A percentile compares a stretch with the other conserved stretches of the same genome.
Conservation (phyloP, 257 asterid species). For the Nicotiana attenuata region DNA sequence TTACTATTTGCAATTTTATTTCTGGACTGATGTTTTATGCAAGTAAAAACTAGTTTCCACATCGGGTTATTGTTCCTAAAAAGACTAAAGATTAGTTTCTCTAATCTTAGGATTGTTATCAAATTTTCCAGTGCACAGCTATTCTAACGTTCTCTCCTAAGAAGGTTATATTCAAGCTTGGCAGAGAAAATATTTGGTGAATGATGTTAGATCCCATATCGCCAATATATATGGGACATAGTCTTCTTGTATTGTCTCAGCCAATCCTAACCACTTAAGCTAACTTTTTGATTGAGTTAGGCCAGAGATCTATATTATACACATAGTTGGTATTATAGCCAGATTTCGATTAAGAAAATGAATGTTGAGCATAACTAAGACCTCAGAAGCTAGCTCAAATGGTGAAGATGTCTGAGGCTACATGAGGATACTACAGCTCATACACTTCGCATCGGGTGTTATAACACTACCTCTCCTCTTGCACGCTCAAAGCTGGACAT, state of each 20-base stretch:
- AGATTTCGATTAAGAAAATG: neutral
- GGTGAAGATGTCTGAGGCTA: neutral
- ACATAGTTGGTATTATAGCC: neutral
- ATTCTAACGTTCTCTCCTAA: neutral
- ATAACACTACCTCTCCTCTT: no score
- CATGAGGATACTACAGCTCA: neutral
- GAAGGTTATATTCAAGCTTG: neutral
- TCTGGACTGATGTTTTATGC: neutral
- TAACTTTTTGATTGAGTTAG: neutral
- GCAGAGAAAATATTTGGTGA: neutral
- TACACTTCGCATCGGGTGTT: no score
- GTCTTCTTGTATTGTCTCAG: neutral
- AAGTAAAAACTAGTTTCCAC: neutral
- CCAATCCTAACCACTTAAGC: neutral
- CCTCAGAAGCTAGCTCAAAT: neutral
- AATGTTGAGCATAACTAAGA: no score
- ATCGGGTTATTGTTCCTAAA: neutral
- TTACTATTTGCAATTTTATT: neutral
- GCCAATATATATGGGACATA: neutral
- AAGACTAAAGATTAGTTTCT: neutral
- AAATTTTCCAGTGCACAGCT: neutral
- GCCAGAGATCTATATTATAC: neutral
- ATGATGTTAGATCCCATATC: neutral
- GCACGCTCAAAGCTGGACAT: no score
- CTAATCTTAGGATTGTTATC: neutral